Conservation (phyloP, 2,329 filamentous ascomycete species). For the Ceratocystis lukuohia region DNA sequence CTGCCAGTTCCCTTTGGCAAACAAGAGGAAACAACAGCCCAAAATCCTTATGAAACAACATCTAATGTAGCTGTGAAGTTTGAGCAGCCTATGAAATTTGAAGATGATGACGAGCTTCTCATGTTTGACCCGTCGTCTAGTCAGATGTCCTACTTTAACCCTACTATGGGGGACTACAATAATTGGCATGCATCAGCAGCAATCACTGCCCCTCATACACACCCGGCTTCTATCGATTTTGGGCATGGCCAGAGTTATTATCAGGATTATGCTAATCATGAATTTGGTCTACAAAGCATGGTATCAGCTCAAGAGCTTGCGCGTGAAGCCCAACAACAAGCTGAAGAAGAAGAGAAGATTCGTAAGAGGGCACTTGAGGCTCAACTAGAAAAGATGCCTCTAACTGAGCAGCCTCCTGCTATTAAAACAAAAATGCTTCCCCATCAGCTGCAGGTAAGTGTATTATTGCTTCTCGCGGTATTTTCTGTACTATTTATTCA, state of each 20-base stretch:
- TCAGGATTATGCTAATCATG: too few species aligned
- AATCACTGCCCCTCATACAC: too few species aligned
- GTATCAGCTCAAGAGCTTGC: neutral
- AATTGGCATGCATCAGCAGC: too few species aligned
- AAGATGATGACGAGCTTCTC: neutral
- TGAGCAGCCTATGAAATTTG: neutral
- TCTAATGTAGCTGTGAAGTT: too few species aligned
- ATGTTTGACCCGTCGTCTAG: neutral
- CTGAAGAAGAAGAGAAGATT: slow-evolving; percentile 10
- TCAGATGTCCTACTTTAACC: too few species aligned
- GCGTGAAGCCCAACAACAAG: neutral
- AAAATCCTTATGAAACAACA: too few species aligned
- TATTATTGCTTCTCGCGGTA: neutral
- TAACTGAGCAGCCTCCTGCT: slow-evolving; percentile 51
- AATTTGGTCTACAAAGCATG: neutral
- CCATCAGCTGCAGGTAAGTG: slow-evolving; percentile 54
- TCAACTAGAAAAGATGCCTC: slow-evolving; percentile 55
- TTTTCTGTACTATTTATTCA: neutral
- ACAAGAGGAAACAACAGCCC: too few species aligned
- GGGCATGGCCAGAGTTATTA: too few species aligned
- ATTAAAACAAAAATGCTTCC: slow-evolving; percentile 58
- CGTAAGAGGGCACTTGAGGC: slow-evolving; percentile 36
- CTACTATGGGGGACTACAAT: too few species aligned
- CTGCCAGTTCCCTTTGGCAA: too few species aligned
- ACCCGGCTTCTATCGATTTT: too few species aligned